phyloP scores from a whole-genome alignment of 2,329 filamentous ascomycete genomes.

The Teratosphaeria zuluensis region DNA sequence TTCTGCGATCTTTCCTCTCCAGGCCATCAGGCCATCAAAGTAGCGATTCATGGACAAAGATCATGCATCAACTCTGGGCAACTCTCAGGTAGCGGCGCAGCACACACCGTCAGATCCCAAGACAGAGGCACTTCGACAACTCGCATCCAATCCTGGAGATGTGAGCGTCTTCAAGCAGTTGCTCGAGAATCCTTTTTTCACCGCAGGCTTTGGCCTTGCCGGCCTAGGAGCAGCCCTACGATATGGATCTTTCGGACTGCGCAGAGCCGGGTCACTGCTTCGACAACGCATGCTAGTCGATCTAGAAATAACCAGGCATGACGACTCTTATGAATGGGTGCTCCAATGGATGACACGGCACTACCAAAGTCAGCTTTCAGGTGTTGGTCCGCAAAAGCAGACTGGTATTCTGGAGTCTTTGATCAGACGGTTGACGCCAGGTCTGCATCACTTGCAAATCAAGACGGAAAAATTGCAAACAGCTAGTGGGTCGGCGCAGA shows the following conservation, averaged over 20 bases:
- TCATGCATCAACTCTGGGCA: conserved; percentile 17
- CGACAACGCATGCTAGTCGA: conserved; percentile 84
- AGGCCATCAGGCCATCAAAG: not conserved
- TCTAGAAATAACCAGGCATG: conserved; percentile 88
- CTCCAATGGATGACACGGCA: conserved; percentile 80
- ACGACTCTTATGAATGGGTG: conserved; percentile 89
- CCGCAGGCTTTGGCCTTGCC: conserved; percentile 72
- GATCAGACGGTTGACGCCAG: conserved; percentile 48
- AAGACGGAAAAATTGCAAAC: conserved; percentile 52
- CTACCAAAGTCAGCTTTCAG: conserved; percentile 32
- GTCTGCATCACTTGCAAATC: conserved; percentile 55
- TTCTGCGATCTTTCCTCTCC: too few relatives aligned
- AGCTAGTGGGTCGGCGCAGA: conserved; percentile 56
- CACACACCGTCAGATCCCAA: conserved; percentile 2
- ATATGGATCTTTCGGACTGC: conserved; percentile 66
- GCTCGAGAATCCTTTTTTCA: conserved; percentile 44
- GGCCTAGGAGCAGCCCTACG: conserved; percentile 74
- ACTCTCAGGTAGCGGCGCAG: not conserved
- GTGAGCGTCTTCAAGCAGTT: conserved; percentile 36
- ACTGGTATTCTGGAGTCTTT: conserved; percentile 41
- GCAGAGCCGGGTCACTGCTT: conserved; percentile 62
- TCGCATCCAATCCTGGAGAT: conserved; percentile 24
- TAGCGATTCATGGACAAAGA: conserved; percentile 20
- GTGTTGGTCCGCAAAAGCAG: conserved; percentile 16
- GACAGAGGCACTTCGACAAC: conserved; percentile 29